A percentile compares a stretch with the other conserved stretches of the same genome.
Evolutionary conservation across 805 yeast genomes (phyloP).

Genomic region (Wickerhamiella azymoides): DNA sequence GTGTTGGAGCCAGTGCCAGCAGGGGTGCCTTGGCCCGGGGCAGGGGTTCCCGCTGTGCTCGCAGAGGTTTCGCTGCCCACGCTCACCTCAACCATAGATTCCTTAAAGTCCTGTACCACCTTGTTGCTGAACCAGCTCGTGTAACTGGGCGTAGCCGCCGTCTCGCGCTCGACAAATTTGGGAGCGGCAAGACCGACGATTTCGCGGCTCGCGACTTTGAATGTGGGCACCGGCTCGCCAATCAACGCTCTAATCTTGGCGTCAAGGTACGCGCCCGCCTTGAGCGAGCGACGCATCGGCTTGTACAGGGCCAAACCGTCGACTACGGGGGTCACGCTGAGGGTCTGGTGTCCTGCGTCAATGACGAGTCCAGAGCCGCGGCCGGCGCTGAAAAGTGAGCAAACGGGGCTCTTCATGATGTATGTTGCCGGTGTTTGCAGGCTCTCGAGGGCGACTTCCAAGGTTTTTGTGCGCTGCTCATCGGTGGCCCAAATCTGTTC

Average conservation of each 20-base stretch:
- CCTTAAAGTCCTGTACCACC: constrained; percentile 61
- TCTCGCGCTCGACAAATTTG: constrained; percentile 23
- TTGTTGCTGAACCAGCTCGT: constrained; percentile 42
- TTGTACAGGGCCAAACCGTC: constrained; percentile 24
- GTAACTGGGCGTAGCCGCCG: constrained; percentile 32
- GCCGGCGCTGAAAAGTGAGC: constrained; percentile 79
- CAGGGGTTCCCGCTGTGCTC: no score
- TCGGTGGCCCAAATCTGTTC: constrained; percentile 78
- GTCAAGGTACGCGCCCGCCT: constrained; percentile 56
- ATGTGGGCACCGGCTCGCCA: constrained; percentile 30
- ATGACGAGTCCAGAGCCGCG: constrained; percentile 77
- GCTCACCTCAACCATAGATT: constrained; percentile 26
- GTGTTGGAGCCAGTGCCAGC: no score
- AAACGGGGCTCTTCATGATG: constrained; percentile 69
- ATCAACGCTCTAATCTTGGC: constrained; percentile 35
- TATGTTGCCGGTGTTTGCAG: constrained; percentile 69
- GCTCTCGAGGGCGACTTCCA: constrained; percentile 58
- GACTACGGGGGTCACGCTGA: constrained; percentile 41
- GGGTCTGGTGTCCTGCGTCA: constrained; percentile 69
- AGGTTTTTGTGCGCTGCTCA: constrained; percentile 49
- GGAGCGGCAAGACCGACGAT: constrained; percentile 22
- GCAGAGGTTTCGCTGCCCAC: no score
- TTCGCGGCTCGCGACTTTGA: constrained; percentile 36
- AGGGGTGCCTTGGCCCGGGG: no score
- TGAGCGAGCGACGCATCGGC: constrained; percentile 51